phyloP scores from a whole-genome alignment of 139 green algal genomes.

The Pedinophyceae sp. region DNA sequence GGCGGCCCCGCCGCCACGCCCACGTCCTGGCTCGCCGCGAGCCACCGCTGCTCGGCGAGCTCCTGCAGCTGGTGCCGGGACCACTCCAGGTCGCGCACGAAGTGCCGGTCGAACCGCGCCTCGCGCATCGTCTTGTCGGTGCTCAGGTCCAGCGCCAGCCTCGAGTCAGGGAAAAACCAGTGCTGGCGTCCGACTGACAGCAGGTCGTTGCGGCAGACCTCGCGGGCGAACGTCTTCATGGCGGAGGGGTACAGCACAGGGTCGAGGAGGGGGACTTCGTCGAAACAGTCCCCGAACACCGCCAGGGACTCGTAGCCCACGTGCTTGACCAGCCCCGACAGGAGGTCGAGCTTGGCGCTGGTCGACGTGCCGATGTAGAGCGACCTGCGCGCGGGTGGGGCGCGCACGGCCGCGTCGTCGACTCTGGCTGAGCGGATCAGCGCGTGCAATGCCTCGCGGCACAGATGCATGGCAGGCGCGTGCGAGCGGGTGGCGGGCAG shows the following conservation, averaged over 20 bases:
- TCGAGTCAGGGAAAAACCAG: slow-evolving; percentile 81
- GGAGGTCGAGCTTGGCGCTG: slow-evolving; percentile 77
- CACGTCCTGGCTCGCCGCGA: slow-evolving; percentile 38
- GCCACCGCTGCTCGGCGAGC: slow-evolving; percentile 66
- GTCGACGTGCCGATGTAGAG: slow-evolving; percentile 30
- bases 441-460: too few species aligned
- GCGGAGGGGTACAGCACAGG: slow-evolving; percentile 42
- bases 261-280: slow-evolving; percentile 77
- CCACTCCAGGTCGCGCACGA: slow-evolving; percentile 75
- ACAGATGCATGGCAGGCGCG: too few species aligned
- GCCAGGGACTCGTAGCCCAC: slow-evolving; percentile 64
- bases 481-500: slow-evolving; percentile 18
- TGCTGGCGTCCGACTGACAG: slow-evolving; percentile 80
- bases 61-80: slow-evolving; percentile 78
- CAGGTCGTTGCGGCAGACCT: slow-evolving; percentile 67
- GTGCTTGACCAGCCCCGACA: slow-evolving; percentile 39
- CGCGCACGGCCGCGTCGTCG: too few species aligned
- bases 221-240: slow-evolving; percentile 71
- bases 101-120: slow-evolving; percentile 68
- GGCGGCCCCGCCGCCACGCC: background rate
- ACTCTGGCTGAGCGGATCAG: too few species aligned
- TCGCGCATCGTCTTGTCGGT: slow-evolving; percentile 77
- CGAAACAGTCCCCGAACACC: slow-evolving; percentile 84
- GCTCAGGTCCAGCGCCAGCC: slow-evolving; percentile 69
- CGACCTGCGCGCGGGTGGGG: slow-evolving; percentile 9